phyloP scores from a whole-genome alignment of 2,329 filamentous ascomycete species.

The Knufia petricola region DNA sequence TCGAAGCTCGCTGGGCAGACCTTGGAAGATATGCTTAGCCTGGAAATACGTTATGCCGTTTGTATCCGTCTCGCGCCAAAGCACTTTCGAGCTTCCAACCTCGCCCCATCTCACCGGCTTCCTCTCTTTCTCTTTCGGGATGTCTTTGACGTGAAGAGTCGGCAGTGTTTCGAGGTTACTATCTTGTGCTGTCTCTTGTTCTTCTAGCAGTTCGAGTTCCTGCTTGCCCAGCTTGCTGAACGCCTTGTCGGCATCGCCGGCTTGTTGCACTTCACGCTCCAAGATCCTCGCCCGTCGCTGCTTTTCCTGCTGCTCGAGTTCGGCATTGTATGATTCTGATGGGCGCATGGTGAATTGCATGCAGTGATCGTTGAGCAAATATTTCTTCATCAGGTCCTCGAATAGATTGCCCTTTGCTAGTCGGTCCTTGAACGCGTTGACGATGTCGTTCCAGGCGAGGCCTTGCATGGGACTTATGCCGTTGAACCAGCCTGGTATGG shows the following conservation, averaged over 20 bases:
- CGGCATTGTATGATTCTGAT: slow-evolving; percentile 61
- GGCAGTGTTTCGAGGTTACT: slow-evolving; percentile 82
- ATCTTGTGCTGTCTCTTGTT: slow-evolving; percentile 74
- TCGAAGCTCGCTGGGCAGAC: slow-evolving; percentile 74
- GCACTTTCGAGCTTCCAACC: slow-evolving; percentile 57
- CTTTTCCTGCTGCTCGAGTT: slow-evolving; percentile 68
- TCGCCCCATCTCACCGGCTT: slow-evolving; percentile 54
- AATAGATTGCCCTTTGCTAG: slow-evolving; percentile 66
- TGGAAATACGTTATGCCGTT: slow-evolving; percentile 96
- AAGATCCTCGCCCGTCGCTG: slow-evolving; percentile 55
- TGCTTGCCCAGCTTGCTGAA: slow-evolving; percentile 62
- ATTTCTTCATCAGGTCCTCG: slow-evolving; percentile 77
- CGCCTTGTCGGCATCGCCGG: slow-evolving; percentile 62
- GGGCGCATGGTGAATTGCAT: slow-evolving; percentile 93
- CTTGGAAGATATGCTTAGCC: slow-evolving; percentile 68
- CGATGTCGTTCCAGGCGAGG: slow-evolving; percentile 82
- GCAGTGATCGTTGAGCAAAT: slow-evolving; percentile 75
- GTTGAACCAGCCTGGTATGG: slow-evolving; percentile 92
- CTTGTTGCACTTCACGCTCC: slow-evolving; percentile 47
- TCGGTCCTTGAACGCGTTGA: slow-evolving; percentile 68
- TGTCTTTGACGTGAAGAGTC: slow-evolving; percentile 79
- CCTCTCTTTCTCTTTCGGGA: slow-evolving; percentile 66
- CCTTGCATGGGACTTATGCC: slow-evolving; percentile 86
- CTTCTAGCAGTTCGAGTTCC: slow-evolving; percentile 68
- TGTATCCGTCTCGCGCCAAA: slow-evolving; percentile 87